Evolutionary conservation across 306 rosid species (phyloP), one percentile per base, ranked within the genome.

Genomic region (Echinosophora koreensis): DNA sequence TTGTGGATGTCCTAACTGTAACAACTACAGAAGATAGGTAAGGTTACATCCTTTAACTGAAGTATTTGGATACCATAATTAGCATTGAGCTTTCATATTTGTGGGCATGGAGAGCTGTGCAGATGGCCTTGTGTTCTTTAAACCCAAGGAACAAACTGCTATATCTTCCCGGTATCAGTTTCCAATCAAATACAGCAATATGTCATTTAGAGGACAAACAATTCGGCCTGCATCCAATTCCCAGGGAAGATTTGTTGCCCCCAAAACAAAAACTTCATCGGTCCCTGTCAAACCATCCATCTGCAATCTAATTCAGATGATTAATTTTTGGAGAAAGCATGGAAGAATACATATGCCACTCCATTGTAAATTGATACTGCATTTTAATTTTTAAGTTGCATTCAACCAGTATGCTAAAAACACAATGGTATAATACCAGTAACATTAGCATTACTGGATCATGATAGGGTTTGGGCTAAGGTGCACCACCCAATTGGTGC

Each of bases 231-330:
- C n/a, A n/a, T n/a, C n/a, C n/a, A n/a, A n/a, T 38, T 5, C 42
- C 92, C 92, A 90, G 8, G 96, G 96, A 39, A 88, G 88, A 82
- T 88, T 90, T 30, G 92, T 90, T 37, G 92, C 92, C 2, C 91
- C 92, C 88, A 90, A 77, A 63, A 90, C 92, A 77, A 90, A 90
- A 79, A 90, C 96, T 55, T 90, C 92, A 62, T 83, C 80, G 60
- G 92, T 74, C 86, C 39, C 37, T 9, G 77, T n/a, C n/a, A n/a
- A 77, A 73, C 92, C 96, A 66, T 90, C 92, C 96, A 90, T 88
- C 96, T 88, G 88, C 76, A 88, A 77, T 87, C 73, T 66, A 82
- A 70, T 52, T 64, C 61, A 28, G 28, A 47, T 54, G 61, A 83
- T 84, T 74, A 86, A 65, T 69, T 73, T 69, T 60, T 69, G 74